Percentiles rank a stretch among this genome's conserved stretches.
Evolutionary conservation across 495 filamentous ascomycete genomes (phyloP).

Genomic region (Penicillium desertorum): DNA sequence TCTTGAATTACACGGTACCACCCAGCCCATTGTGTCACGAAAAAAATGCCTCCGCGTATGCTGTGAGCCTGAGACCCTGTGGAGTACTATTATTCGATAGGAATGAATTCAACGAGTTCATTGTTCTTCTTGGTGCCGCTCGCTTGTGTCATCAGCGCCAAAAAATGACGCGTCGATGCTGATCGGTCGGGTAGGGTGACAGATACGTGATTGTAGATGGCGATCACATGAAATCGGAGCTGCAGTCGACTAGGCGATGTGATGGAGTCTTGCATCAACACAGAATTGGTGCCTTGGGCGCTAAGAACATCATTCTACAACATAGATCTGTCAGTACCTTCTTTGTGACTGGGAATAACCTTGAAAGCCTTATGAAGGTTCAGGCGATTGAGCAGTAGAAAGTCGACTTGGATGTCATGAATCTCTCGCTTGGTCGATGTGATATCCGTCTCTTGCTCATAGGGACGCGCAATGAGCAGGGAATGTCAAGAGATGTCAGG

Average conservation of each 20-base stretch:
- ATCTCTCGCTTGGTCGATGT: no score
- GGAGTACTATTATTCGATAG: background rate
- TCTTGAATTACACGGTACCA: background rate
- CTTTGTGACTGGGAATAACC: background rate
- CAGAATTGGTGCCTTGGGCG: background rate
- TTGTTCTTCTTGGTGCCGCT: background rate
- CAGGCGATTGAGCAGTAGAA: background rate
- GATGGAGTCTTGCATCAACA: background rate
- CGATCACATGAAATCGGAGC: conserved; percentile 1
- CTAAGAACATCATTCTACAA: background rate
- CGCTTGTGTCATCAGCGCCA: conserved; percentile 7
- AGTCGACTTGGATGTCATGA: background rate
- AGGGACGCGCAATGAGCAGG: no score
- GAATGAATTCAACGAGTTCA: background rate
- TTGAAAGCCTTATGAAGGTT: background rate
- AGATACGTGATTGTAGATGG: conserved; percentile 1
- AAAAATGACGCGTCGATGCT: conserved; percentile 12
- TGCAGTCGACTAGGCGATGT: background rate
- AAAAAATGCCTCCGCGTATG: background rate
- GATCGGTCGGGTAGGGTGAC: conserved; percentile 3
- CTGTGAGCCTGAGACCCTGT: background rate
- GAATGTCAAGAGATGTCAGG: background rate
- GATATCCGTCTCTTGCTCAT: background rate
- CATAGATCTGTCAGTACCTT: background rate
- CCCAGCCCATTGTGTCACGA: background rate